A percentile compares a stretch with the other conserved stretches of the same genome.
Conservation (phyloP, 108 stramenopile genomes). For the Discostella stelligeroides region DNA sequence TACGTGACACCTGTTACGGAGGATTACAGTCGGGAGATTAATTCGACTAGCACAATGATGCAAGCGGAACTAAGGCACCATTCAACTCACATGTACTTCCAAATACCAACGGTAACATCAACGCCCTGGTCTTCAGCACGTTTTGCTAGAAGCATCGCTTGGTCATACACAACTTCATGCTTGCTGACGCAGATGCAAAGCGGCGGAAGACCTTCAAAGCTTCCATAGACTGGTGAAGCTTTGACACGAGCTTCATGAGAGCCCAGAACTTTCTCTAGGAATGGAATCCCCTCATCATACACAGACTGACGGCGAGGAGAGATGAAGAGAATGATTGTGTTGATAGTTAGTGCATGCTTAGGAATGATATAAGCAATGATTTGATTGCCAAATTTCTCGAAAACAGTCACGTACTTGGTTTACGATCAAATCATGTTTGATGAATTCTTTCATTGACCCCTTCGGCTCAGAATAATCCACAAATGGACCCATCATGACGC, state of each 20-base stretch:
- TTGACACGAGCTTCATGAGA: constrained; percentile 51
- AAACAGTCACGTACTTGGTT: constrained; percentile 39
- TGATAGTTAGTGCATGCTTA: no score
- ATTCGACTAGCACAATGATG: constrained; percentile 2
- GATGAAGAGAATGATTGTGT: neutral
- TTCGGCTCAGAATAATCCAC: constrained; percentile 73
- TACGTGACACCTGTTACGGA: constrained; percentile 84
- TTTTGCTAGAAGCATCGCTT: constrained; percentile 62
- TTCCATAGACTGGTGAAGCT: constrained; percentile 69
- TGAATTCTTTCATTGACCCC: constrained; percentile 66
- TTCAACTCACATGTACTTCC: constrained; percentile 65
- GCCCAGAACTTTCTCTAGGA: constrained; percentile 41
- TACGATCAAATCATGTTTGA: constrained; percentile 77
- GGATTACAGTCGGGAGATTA: no score
- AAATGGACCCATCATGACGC: constrained; percentile 76
- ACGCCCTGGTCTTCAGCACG: constrained; percentile 59
- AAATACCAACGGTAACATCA: constrained; percentile 66
- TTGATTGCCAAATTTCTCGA: no score
- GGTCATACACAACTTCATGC: constrained; percentile 82
- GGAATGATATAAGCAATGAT: no score
- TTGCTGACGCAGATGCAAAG: constrained; percentile 74
- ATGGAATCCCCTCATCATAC: constrained; percentile 51
- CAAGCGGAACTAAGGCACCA: no score
- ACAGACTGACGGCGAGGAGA: constrained; percentile 33
- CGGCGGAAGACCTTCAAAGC: constrained; percentile 69